phyloP scores from a whole-genome alignment of 371 early-diverging fungal species.

The Rhizopus arrhizus region DNA sequence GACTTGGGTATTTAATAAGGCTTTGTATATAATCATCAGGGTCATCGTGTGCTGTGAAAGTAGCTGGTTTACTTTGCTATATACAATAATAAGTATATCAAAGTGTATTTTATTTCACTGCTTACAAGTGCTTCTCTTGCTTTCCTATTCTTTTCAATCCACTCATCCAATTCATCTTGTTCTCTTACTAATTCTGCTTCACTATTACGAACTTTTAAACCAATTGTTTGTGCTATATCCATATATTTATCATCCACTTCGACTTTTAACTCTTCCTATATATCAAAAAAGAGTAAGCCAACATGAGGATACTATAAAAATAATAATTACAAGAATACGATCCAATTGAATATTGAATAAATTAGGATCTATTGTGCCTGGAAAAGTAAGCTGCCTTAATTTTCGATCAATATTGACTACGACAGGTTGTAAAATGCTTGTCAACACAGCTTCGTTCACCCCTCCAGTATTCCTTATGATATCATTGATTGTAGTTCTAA shows the following conservation, averaged over 20 bases:
- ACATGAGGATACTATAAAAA: neutral
- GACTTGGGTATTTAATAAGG: neutral
- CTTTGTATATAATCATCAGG: neutral
- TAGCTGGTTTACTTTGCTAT: neutral
- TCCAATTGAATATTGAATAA: neutral
- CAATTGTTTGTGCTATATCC: neutral
- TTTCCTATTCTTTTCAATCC: neutral
- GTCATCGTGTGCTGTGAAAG: neutral
- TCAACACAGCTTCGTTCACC: neutral
- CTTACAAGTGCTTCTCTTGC: conserved; percentile 1
- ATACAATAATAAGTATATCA: neutral
- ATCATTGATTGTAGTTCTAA: neutral
- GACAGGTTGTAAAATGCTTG: neutral
- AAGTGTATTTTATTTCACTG: neutral
- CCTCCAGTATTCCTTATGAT: neutral
- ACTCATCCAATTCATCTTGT: neutral
- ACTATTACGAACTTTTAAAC: neutral
- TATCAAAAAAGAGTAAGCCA: neutral
- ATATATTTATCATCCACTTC: neutral
- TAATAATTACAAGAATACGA: neutral
- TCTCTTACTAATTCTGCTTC: neutral
- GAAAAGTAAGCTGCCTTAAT: neutral
- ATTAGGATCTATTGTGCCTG: neutral
- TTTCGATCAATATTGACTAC: neutral
- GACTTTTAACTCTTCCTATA: neutral